phyloP scores from a whole-genome alignment of 2,329 filamentous ascomycete genomes.

The Aureobasidium namibiae region DNA sequence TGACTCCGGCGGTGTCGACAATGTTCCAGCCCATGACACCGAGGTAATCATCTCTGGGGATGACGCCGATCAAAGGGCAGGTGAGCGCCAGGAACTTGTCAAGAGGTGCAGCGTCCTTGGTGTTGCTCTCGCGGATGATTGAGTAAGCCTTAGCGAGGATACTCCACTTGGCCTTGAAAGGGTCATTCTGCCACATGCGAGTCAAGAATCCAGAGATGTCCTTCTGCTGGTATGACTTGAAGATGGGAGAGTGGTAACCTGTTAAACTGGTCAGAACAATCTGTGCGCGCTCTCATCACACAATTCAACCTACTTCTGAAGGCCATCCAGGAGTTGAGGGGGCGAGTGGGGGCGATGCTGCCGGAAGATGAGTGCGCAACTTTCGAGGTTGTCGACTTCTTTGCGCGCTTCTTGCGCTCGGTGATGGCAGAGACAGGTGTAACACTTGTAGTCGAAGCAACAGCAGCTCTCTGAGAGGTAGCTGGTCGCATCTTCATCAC shows the following conservation, averaged over 20 bases:
- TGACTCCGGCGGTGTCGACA: slow-evolving; percentile 19
- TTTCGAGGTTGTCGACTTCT: slow-evolving; percentile 9
- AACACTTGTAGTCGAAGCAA: neutral
- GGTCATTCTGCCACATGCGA: slow-evolving; percentile 43
- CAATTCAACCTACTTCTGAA: slow-evolving; percentile 25
- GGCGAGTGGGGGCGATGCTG: slow-evolving; percentile 16
- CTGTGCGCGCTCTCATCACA: neutral
- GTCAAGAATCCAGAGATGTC: slow-evolving; percentile 43
- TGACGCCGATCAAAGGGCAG: slow-evolving; percentile 40
- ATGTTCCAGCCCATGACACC: slow-evolving; percentile 40
- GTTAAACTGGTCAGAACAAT: neutral
- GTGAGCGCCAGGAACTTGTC: slow-evolving; percentile 40
- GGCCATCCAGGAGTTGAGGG: slow-evolving; percentile 30
- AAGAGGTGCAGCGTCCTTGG: slow-evolving; percentile 39
- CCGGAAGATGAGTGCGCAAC: neutral
- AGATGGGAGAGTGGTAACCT: slow-evolving; percentile 9
- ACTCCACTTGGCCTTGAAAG: slow-evolving; percentile 44
- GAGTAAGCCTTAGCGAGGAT: slow-evolving; percentile 50
- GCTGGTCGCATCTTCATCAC: neutral
- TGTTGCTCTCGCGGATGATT: slow-evolving; percentile 42
- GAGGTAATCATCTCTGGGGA: slow-evolving; percentile 40
- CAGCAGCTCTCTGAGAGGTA: neutral
- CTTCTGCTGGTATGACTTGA: slow-evolving; percentile 35
- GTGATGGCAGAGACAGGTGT: neutral
- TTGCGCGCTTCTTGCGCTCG: slow-evolving; percentile 17